These are phyloP conservation scores for Psilocybe tampanensis DNA, from an alignment of 768 basidiomycete genomes.

Conservation along the genomic window DNA sequence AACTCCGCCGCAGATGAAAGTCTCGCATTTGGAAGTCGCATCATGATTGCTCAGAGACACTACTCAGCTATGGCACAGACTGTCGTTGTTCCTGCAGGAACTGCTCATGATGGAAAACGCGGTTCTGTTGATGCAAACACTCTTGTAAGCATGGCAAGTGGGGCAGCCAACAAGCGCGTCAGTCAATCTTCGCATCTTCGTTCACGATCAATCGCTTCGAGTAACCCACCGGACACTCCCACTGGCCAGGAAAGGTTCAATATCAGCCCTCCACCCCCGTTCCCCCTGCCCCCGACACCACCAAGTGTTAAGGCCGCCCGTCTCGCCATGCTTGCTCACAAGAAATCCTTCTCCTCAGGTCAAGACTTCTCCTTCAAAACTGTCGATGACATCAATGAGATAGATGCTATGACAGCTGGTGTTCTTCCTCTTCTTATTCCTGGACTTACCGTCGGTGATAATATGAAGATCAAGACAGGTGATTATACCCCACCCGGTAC, in stretches of 20 bases:
- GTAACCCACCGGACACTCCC: conserved; percentile 41
- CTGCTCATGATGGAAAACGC: conserved; percentile 28
- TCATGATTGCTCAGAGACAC: conserved; percentile 76
- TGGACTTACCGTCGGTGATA: conserved; percentile 58
- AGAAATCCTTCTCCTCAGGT: conserved; percentile 65
- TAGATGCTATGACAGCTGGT: conserved; percentile 71
- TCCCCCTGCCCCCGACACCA: conserved; percentile 77
- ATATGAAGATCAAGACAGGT: conserved; percentile 55
- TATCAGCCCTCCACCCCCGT: conserved; percentile 62
- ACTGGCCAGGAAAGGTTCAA: conserved; percentile 36
- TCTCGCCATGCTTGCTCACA: conserved; percentile 55
- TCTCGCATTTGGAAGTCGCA: conserved; percentile 50
- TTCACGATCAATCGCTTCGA: conserved; percentile 59
- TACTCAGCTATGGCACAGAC: conserved; percentile 74
- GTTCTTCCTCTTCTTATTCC: conserved; percentile 70
- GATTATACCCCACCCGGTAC: conserved; percentile 44
- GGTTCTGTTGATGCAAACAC: conserved; percentile 33
- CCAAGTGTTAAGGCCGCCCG: conserved; percentile 62
- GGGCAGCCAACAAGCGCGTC: conserved; percentile 31
- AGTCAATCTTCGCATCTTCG: conserved; percentile 55
- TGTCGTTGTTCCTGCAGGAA: conserved; percentile 51
- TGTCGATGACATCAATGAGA: conserved; percentile 62
- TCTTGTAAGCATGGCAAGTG: conserved; percentile 38
- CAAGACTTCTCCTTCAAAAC: conserved; percentile 53
- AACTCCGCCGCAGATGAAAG: conserved; percentile 54